Conservation (phyloP, 345 rosid species). For the Eutrema japonicum region DNA sequence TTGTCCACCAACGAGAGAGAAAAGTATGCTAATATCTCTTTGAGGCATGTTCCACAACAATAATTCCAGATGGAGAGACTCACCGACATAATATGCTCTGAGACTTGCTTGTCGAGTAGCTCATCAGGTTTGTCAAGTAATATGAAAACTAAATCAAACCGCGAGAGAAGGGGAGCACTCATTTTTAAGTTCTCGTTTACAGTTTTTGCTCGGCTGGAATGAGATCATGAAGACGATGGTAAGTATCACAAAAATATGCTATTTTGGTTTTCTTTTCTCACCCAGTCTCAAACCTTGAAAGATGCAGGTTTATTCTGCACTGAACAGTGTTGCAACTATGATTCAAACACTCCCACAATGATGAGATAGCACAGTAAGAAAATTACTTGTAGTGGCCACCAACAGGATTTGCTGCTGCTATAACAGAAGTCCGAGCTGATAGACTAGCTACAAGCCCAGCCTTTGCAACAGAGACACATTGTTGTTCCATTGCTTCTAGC, state of each 20-base stretch:
- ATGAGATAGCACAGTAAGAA: slow-evolving; percentile 32
- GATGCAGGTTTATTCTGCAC: slow-evolving; percentile 18
- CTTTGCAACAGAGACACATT: slow-evolving; percentile 96
- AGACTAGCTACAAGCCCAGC: slow-evolving; percentile 98
- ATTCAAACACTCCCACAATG: slow-evolving; percentile 18
- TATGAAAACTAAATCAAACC: slow-evolving; percentile 97
- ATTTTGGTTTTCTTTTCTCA: slow-evolving; percentile 12
- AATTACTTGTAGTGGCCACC: slow-evolving; percentile 96
- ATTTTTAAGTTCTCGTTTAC: slow-evolving; percentile 96
- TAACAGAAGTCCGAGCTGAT: slow-evolving; percentile 93
- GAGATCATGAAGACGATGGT: slow-evolving; percentile 39
- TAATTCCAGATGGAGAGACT: slow-evolving; percentile 49
- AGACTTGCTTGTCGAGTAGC: slow-evolving; percentile 85
- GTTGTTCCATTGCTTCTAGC: slow-evolving; percentile 99
- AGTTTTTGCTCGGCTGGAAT: slow-evolving; percentile 97
- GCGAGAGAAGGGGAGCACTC: slow-evolving; percentile 95
- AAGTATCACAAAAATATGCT: slow-evolving; percentile 13
- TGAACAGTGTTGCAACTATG: background rate
- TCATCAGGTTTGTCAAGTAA: slow-evolving; percentile 96
- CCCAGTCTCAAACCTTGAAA: slow-evolving; percentile 19
- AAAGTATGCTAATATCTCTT: slow-evolving; percentile 10
- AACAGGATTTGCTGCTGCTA: slow-evolving; percentile 98
- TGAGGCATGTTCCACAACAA: slow-evolving; percentile 26
- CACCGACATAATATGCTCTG: slow-evolving; percentile 96
- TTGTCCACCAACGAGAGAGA: background rate